These are phyloP conservation scores for Mycosphaerella sp. DNA, from an alignment of 2,329 filamentous ascomycete species.

Conservation along the genomic window DNA sequence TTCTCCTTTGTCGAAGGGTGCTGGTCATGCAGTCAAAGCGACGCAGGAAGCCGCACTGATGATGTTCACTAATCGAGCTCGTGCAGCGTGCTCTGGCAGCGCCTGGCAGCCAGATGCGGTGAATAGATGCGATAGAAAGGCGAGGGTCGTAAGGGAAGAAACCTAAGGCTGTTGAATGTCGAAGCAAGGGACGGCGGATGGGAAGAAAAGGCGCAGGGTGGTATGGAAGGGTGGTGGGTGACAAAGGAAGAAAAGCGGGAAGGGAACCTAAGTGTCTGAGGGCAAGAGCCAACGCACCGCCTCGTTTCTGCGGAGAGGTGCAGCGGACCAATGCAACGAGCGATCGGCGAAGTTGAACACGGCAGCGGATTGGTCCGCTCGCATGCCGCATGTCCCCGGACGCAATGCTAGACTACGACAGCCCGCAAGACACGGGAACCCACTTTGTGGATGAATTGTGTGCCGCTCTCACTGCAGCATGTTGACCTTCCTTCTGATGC, in stretches of 20 bases:
- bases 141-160: background rate
- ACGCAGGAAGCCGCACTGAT: background rate
- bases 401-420: background rate
- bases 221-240: constrained; percentile 1
- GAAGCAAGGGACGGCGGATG: constrained; percentile 1
- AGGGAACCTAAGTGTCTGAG: background rate
- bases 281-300: constrained; percentile 11
- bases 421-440: background rate
- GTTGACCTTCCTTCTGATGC: background rate
- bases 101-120: constrained; percentile 6
- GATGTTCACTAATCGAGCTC: background rate
- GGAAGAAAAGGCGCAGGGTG: background rate
- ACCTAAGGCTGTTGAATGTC: background rate
- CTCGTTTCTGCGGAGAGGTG: constrained; percentile 14
- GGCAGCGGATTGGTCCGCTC: constrained; percentile 2
- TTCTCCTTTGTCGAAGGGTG: background rate
- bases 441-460: background rate
- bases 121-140: background rate
- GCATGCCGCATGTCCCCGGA: background rate
- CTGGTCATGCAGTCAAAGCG: background rate
- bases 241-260: background rate
- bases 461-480: background rate
- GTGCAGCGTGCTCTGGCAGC: constrained; percentile 1
- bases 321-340: constrained; percentile 15
- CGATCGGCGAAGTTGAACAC: constrained; percentile 1